phyloP scores from a whole-genome alignment of 306 rosid species.

The Citrullus colocynthis region DNA sequence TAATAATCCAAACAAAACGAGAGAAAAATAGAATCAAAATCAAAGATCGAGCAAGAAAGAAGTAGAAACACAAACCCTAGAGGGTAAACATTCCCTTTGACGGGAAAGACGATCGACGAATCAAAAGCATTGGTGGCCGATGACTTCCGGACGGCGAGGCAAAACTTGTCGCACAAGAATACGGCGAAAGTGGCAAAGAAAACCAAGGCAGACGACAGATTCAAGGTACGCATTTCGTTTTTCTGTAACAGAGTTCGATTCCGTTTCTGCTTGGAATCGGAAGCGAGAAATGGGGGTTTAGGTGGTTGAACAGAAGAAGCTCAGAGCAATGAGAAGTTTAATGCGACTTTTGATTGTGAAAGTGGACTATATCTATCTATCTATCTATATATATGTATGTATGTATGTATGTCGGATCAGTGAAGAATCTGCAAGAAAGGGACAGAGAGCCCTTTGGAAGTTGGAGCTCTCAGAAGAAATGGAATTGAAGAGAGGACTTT shows the following conservation, averaged over 20 bases:
- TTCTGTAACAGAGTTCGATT: background rate
- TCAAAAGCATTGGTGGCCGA: background rate
- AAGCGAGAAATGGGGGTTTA: background rate
- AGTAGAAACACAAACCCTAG: slow-evolving; percentile 37
- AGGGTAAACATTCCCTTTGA: slow-evolving; percentile 72
- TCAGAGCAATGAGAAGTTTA: background rate
- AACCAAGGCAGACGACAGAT: slow-evolving; percentile 10
- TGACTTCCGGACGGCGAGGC: slow-evolving; percentile 4
- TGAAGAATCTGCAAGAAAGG: background rate
- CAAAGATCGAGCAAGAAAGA: background rate
- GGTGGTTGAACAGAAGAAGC: background rate
- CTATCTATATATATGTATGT: background rate
- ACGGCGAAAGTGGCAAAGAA: slow-evolving; percentile 16
- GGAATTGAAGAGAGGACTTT: background rate
- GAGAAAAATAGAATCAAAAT: background rate
- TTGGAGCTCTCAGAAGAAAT: background rate
- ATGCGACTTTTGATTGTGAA: background rate
- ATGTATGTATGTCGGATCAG: background rate
- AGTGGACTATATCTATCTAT: background rate
- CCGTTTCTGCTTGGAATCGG: background rate
- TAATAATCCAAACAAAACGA: background rate
- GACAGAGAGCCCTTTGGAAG: background rate
- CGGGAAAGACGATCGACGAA: slow-evolving; percentile 25
- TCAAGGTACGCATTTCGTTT: slow-evolving; percentile 1
- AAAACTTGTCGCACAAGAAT: slow-evolving; percentile 23